phyloP scores from a whole-genome alignment of 805 yeast genomes.

The Metschnikowia arizonensis region DNA sequence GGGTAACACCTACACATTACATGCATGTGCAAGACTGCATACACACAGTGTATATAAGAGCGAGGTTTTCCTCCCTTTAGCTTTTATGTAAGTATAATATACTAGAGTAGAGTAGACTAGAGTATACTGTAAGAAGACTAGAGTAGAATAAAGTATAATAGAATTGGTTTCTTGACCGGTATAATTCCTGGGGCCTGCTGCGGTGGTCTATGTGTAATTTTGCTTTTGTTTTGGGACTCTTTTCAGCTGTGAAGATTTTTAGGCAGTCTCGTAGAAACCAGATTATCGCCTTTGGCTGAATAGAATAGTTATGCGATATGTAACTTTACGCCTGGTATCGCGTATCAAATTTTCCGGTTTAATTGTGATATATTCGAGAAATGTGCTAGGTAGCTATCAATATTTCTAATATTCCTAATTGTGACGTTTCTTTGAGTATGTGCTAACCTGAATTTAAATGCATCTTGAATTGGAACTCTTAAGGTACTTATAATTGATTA shows the following conservation, averaged over 20 bases:
- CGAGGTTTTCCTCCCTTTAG: too few species aligned
- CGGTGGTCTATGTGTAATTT: constrained; percentile 8
- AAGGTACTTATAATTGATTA: neutral
- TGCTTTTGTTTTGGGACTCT: neutral
- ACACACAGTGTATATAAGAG: too few species aligned
- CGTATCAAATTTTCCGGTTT: too few species aligned
- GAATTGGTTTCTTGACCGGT: constrained; percentile 10
- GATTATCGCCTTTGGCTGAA: constrained; percentile 5
- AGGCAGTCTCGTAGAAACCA: constrained; percentile 8
- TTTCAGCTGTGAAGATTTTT: neutral
- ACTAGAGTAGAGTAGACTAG: too few species aligned
- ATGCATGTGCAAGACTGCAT: too few species aligned
- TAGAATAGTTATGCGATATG: constrained; percentile 21
- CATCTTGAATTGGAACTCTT: neutral
- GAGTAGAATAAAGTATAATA: too few species aligned
- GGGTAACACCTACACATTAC: too few species aligned
- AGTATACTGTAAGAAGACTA: too few species aligned
- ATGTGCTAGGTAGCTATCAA: too few species aligned
- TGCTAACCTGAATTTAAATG: neutral
- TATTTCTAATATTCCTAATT: too few species aligned
- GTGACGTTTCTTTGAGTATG: neutral
- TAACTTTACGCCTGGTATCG: neutral
- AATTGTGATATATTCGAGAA: too few species aligned
- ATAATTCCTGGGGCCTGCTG: constrained; percentile 2
- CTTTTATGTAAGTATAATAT: too few species aligned